These are phyloP conservation scores for Diversispora eburnea DNA, from an alignment of 192 early-diverging fungal genomes.

Conservation along the genomic window DNA sequence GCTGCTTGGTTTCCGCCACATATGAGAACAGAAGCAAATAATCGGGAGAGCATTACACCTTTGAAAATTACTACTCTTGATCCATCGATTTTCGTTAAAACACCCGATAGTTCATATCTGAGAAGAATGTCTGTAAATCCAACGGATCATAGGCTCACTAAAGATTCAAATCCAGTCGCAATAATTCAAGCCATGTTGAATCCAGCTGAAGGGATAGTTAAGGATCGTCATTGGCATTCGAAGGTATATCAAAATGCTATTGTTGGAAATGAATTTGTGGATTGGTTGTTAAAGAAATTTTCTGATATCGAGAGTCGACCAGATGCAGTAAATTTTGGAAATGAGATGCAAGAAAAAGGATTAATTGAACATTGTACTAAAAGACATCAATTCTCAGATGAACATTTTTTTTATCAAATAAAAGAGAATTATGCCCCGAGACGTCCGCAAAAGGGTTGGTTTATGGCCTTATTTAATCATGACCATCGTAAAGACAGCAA, in stretches of 20 bases:
- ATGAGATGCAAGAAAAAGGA: constrained; percentile 68
- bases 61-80: constrained; percentile 41
- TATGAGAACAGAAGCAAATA: constrained; percentile 35
- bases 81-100: constrained; percentile 38
- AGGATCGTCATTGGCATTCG: constrained; percentile 85
- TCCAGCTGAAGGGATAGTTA: constrained; percentile 62
- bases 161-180: constrained; percentile 40
- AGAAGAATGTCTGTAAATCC: not conserved
- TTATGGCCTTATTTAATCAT: too few species aligned
- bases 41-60: constrained; percentile 36
- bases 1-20: constrained; percentile 47
- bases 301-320: constrained; percentile 69
- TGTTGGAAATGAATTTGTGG: constrained; percentile 79
- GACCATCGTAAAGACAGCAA: constrained; percentile 27
- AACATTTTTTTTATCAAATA: constrained; percentile 84
- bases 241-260: constrained; percentile 67
- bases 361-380: constrained; percentile 62
- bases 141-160: constrained; percentile 29
- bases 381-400: constrained; percentile 78
- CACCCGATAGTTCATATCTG: constrained; percentile 18
- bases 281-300: constrained; percentile 82
- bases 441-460: too few species aligned
- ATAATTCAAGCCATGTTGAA: constrained; percentile 75
- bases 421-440: constrained; percentile 48
- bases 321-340: constrained; percentile 76